These are phyloP conservation scores for Neurospora pannonica DNA, from an alignment of 495 filamentous ascomycete genomes.

Conservation along the genomic window DNA sequence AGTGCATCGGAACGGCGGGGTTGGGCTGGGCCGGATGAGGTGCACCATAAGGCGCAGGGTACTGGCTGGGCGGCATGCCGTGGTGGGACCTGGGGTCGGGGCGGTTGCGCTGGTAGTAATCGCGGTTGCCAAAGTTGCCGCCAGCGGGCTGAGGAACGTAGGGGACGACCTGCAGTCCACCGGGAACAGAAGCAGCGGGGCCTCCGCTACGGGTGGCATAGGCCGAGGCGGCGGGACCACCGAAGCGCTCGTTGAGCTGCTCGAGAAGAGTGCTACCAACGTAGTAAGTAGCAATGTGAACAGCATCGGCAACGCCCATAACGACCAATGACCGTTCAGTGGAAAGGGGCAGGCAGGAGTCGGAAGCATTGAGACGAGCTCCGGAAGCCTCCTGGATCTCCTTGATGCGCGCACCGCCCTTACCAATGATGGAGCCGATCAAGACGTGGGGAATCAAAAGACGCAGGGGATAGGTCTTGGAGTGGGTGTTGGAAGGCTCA, in stretches of 20 bases:
- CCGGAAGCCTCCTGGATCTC: conserved; percentile 98
- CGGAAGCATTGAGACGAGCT: conserved; percentile 91
- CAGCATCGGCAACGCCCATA: conserved; percentile 82
- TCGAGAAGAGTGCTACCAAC: conserved; percentile 92
- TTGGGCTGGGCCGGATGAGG: conserved; percentile 51
- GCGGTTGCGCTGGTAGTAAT: conserved; percentile 60
- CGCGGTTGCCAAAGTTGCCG: conserved; percentile 84
- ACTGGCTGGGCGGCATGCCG: conserved; percentile 30
- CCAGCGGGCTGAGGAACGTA: conserved; percentile 88
- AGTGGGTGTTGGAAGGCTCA: conserved; percentile 76
- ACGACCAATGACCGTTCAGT: conserved; percentile 95
- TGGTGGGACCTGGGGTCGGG: conserved; percentile 56
- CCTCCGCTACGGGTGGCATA: conserved; percentile 94
- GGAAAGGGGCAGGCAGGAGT: conserved; percentile 84
- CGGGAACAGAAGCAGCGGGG: conserved; percentile 83
- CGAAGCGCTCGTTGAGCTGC: conserved; percentile 91
- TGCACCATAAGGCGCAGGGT: conserved; percentile 53
- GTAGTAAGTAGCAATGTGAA: conserved; percentile 98
- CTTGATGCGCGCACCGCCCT: conserved; percentile 86
- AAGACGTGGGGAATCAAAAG: conserved; percentile 93
- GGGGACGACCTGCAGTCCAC: conserved; percentile 94
- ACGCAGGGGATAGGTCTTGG: conserved; percentile 94
- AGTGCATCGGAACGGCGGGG: conserved; percentile 63
- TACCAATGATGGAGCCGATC: conserved; percentile 97
- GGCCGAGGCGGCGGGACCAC: conserved; percentile 88